Evolutionary conservation across 139 green algal genomes (phyloP).

Genomic region (Chlorella sp.): DNA sequence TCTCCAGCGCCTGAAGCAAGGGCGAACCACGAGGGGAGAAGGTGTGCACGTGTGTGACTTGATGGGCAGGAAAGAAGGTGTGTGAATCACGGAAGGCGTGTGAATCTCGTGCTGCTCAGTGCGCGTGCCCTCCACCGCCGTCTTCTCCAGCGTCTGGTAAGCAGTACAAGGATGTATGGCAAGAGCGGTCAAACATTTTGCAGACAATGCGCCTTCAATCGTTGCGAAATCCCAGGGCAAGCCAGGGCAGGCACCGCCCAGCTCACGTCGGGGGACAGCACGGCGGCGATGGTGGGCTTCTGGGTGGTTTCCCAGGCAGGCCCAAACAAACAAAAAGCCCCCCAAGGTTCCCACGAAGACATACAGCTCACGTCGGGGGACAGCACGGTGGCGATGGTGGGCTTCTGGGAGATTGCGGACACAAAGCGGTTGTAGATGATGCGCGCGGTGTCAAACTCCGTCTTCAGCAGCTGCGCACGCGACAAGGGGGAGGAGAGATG

Average conservation of each 20-base stretch:
- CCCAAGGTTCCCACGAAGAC: too few relatives aligned
- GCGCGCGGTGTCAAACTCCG: conserved; percentile 76
- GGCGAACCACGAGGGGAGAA: not conserved
- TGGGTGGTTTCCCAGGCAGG: too few relatives aligned
- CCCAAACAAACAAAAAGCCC: too few relatives aligned
- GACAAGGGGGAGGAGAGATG: not conserved
- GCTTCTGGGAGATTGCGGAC: conserved; percentile 93
- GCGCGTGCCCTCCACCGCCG: conserved; percentile 69
- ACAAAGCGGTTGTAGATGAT: conserved; percentile 97
- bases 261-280: conserved; percentile 86
- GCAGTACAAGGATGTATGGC: not conserved
- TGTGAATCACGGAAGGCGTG: too few relatives aligned
- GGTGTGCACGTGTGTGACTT: too few relatives aligned
- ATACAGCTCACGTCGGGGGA: conserved; percentile 81
- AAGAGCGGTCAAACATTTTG: too few relatives aligned
- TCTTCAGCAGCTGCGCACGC: conserved; percentile 83
- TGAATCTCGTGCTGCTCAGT: conserved; percentile 96
- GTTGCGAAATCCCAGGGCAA: too few relatives aligned
- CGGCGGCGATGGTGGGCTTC: too few relatives aligned
- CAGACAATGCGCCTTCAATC: too few relatives aligned
- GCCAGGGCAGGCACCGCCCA: too few relatives aligned
- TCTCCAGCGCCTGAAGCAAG: conserved; percentile 71
- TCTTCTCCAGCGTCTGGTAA: conserved; percentile 74
- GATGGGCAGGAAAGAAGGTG: not conserved
- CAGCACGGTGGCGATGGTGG: conserved; percentile 93